Conservation (phyloP, 225 moss, liverwort and hornwort genomes). For the Climacium dendroides region DNA sequence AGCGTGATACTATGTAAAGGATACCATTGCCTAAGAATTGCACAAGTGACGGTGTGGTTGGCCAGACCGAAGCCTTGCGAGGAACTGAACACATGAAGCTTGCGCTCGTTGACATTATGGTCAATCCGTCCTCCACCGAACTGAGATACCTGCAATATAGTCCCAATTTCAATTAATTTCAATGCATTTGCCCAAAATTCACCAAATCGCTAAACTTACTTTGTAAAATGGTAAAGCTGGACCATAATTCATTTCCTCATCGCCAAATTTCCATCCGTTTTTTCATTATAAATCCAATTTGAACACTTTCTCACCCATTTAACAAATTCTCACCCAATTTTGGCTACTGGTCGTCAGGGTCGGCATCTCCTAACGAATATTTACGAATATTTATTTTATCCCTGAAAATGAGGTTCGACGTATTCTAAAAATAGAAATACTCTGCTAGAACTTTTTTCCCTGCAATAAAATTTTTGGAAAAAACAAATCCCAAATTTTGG, state of each 20-base stretch:
- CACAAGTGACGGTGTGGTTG: slow-evolving; percentile 69
- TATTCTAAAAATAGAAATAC: neutral
- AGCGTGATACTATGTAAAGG: slow-evolving; percentile 59
- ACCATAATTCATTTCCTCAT: neutral
- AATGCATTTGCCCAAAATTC: neutral
- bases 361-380: neutral
- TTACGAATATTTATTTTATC: neutral
- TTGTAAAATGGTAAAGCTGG: neutral
- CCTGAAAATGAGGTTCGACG: neutral
- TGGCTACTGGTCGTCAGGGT: neutral
- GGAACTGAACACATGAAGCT: slow-evolving; percentile 65
- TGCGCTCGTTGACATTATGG: slow-evolving; percentile 29
- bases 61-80: slow-evolving; percentile 86
- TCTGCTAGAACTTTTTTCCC: neutral
- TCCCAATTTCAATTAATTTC: neutral
- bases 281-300: neutral
- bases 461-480: too few relatives aligned
- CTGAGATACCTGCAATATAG: slow-evolving; percentile 44
- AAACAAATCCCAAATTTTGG: neutral
- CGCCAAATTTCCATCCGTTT: neutral
- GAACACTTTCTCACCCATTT: neutral
- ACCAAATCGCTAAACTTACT: neutral
- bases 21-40: slow-evolving; percentile 68
- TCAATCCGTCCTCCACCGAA: slow-evolving; percentile 83
- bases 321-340: neutral